phyloP scores from a whole-genome alignment of 2,329 filamentous ascomycete genomes.

The Xylariaceae sp. region DNA sequence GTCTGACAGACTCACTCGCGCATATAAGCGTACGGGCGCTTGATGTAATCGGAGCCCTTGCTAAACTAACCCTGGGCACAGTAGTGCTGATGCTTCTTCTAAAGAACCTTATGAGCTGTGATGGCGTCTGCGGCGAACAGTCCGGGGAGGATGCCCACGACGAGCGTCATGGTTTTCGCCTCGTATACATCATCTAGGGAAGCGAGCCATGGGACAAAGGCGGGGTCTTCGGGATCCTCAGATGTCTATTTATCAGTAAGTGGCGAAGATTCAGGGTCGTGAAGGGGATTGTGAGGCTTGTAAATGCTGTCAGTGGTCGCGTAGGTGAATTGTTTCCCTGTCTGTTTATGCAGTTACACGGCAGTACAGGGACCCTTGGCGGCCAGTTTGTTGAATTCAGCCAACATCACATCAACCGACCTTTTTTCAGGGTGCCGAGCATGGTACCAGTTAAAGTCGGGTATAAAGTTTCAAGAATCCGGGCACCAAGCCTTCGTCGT shows the following conservation, averaged over 20 bases:
- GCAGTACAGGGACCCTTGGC: not conserved
- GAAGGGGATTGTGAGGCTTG: not conserved
- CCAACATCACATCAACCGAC: not conserved
- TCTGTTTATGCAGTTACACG: conserved; percentile 1
- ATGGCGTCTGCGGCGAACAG: conserved; percentile 7
- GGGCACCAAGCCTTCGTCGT: conserved; percentile 2
- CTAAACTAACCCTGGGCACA: not conserved
- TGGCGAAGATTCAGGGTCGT: not conserved
- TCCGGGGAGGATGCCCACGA: conserved; percentile 3
- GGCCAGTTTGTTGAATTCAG: not conserved
- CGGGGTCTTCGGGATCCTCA: not conserved
- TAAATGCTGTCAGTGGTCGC: conserved; percentile 5
- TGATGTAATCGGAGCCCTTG: conserved; percentile 4
- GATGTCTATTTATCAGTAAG: not conserved
- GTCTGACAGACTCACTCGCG: not conserved
- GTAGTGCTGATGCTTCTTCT: not conserved
- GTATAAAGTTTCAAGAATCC: not conserved
- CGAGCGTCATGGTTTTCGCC: conserved; percentile 8
- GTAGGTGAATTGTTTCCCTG: not conserved
- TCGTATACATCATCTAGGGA: conserved; percentile 2
- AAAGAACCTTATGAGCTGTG: not conserved
- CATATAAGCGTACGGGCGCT: conserved; percentile 1
- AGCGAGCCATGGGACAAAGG: not conserved
- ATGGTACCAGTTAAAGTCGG: conserved; percentile 2
- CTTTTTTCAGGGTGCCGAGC: conserved; percentile 2